These are phyloP conservation scores for Coemansia sp. DNA, from an alignment of 192 early-diverging fungal species.

Conservation along the genomic window DNA sequence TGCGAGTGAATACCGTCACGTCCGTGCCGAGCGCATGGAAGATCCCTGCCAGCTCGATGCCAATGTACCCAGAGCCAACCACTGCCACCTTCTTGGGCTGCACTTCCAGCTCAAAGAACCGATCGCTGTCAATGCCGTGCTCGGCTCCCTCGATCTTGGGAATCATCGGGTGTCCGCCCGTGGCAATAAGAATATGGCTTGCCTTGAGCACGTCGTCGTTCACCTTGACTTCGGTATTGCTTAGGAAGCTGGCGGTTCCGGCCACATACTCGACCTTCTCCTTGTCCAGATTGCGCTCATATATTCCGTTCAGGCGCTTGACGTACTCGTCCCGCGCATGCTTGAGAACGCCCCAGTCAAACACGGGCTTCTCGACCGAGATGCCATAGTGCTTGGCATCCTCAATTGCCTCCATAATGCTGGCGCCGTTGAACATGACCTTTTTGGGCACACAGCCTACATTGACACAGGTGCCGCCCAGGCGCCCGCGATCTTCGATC, in stretches of 20 bases:
- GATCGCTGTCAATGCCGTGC: conserved; percentile 86
- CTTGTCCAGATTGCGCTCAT: conserved; percentile 84
- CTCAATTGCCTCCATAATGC: conserved; percentile 79
- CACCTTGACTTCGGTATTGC: conserved; percentile 66
- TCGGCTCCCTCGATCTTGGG: conserved; percentile 83
- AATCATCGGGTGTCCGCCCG: conserved; percentile 71
- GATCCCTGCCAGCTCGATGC: conserved; percentile 92
- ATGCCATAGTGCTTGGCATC: conserved; percentile 94
- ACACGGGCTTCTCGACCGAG: conserved; percentile 56
- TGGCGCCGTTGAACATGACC: conserved; percentile 95
- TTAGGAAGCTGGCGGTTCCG: conserved; percentile 84
- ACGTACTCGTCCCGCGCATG: conserved; percentile 95
- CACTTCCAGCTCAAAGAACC: conserved; percentile 91
- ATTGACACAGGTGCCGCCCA: conserved; percentile 93
- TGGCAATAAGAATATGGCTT: conserved; percentile 90
- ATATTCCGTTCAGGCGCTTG: conserved; percentile 94
- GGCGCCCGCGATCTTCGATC: conserved; percentile 73
- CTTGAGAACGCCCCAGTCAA: conserved; percentile 84
- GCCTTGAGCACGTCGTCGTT: conserved; percentile 59
- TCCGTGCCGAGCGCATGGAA: conserved; percentile 85
- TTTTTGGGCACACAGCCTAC: conserved; percentile 91
- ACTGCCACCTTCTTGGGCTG: conserved; percentile 91
- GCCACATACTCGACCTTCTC: conserved; percentile 81
- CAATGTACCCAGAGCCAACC: conserved; percentile 94
- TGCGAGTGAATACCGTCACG: conserved; percentile 82